Evolutionary conservation across 2,329 filamentous ascomycete species (phyloP).

Genomic region (Hypocrella siamensis): DNA sequence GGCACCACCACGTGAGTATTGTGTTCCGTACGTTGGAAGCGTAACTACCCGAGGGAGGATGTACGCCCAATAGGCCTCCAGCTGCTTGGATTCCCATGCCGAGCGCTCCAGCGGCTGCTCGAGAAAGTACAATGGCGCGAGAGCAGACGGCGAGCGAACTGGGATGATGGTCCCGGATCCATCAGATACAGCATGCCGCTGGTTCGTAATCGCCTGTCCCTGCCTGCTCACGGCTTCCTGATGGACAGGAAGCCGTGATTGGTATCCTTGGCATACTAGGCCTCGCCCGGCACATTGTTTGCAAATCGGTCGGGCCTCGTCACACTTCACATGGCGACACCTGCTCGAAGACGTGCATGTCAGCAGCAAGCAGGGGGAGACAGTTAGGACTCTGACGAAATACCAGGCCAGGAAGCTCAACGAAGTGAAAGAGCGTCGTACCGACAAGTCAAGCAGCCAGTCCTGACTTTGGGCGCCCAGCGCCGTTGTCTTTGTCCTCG

Average conservation of each 20-base stretch:
- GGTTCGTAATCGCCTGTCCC: not conserved
- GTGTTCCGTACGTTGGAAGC: not conserved
- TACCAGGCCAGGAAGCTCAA: not conserved
- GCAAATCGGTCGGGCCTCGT: constrained; percentile 9
- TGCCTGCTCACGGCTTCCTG: not conserved
- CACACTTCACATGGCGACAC: constrained; percentile 11
- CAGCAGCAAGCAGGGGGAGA: no score
- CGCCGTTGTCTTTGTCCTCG: not conserved
- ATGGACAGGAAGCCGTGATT: not conserved
- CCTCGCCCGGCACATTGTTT: constrained; percentile 4
- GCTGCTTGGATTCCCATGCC: not conserved
- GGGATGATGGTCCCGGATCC: no score
- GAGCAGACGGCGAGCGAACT: not conserved
- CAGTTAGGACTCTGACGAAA: no score
- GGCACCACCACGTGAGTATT: not conserved
- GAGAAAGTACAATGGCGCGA: not conserved
- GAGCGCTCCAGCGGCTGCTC: not conserved
- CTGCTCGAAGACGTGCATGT: constrained; percentile 1
- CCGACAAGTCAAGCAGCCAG: constrained; percentile 1
- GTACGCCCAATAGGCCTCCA: not conserved
- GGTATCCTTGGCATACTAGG: not conserved
- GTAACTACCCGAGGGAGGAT: not conserved
- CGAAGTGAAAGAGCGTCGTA: not conserved
- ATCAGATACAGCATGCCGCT: no score
- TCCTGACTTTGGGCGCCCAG: constrained; percentile 1